Base-by-base conservation (phyloP, 2,329 filamentous ascomycete genomes). In the Sporothrix humicola region DNA sequence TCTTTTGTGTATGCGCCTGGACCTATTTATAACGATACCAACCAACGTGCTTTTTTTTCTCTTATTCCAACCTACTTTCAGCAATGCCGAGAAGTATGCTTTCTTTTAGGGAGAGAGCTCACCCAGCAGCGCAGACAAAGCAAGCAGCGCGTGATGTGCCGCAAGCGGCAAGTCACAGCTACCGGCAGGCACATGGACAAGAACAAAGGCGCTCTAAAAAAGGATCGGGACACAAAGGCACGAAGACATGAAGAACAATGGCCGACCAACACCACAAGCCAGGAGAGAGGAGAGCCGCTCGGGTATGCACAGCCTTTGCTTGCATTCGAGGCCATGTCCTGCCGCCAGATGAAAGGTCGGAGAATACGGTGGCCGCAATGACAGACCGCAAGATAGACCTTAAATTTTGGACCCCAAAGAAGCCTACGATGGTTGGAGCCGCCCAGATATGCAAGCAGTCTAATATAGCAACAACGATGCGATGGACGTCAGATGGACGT, bases 11-110 rank as follows among this genome's bases (percentile, higher is more conserved):
- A 31, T 68, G 46, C 65, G 17, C 48, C 61, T 48, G 61, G 61
- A 37, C 65, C 50, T 69, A 46, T 70, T 70, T 70, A 44, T 46
- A 56, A 58, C 68, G 68, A 70, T 70, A 70, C 68, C 68, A 70
- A 58, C 68, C 68, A 70, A 58, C 68, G 50, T 26, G 61, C 42
- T 70, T 70, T 3, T 58, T 58, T 54, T 44, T 58, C 13, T 58
- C 13, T 66, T 50, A 10, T 46, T 6, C 6, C 44, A n/a, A 26
- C 42, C 20, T 6, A 46, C 20, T 3, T 26, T 48, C 4, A 48
- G 42, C 61, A 26, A 48, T 56, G 66, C 66, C 26, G 66, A 17
- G 7, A 52, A 31, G 65, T 13, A 52, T 54, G 31, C 31, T 8
- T 1, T 56, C 46, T 56, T 56, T 23, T 8, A 2, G n/a, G 6